phyloP scores from a whole-genome alignment of 371 early-diverging fungal genomes.

The Parasitella parasitica region DNA sequence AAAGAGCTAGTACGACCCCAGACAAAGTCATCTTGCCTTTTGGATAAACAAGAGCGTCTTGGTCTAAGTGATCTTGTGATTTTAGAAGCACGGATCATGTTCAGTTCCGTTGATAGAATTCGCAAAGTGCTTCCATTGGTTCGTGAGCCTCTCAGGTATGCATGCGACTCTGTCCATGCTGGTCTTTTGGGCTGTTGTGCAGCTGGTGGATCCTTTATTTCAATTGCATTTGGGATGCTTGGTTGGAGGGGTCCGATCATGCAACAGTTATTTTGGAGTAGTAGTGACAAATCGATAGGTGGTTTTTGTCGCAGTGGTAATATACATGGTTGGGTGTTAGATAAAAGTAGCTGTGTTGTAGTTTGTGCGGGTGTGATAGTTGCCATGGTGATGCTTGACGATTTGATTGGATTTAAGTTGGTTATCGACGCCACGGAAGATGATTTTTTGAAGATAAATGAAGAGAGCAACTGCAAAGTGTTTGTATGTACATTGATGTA shows the following conservation, averaged over 20 bases:
- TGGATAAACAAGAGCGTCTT: conserved; percentile 13
- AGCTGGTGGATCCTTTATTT: conserved; percentile 5
- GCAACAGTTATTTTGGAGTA: conserved; percentile 12
- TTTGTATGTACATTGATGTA: conserved; percentile 19
- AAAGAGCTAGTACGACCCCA: conserved; percentile 21
- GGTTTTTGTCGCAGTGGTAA: conserved; percentile 2
- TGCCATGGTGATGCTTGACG: conserved; percentile 6
- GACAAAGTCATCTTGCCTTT: conserved; percentile 17
- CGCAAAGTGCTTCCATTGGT: conserved; percentile 14
- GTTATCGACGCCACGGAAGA: not conserved
- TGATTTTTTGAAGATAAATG: conserved; percentile 1
- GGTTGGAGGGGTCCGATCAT: conserved; percentile 8
- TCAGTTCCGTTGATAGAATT: conserved; percentile 15
- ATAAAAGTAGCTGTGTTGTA: conserved; percentile 15
- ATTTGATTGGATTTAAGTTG: not conserved
- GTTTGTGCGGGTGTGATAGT: conserved; percentile 21
- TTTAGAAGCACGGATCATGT: conserved; percentile 26
- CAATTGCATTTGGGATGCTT: not conserved
- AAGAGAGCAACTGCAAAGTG: conserved; percentile 6
- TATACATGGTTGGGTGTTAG: conserved; percentile 10
- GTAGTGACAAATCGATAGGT: conserved; percentile 4
- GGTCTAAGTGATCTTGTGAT: conserved; percentile 21
- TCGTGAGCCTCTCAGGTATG: conserved; percentile 17
- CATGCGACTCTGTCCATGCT: conserved; percentile 23
- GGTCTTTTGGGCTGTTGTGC: conserved; percentile 17